Conservation (phyloP, 768 basidiomycete genomes). For the Hygrophoropsis aurantiaca region DNA sequence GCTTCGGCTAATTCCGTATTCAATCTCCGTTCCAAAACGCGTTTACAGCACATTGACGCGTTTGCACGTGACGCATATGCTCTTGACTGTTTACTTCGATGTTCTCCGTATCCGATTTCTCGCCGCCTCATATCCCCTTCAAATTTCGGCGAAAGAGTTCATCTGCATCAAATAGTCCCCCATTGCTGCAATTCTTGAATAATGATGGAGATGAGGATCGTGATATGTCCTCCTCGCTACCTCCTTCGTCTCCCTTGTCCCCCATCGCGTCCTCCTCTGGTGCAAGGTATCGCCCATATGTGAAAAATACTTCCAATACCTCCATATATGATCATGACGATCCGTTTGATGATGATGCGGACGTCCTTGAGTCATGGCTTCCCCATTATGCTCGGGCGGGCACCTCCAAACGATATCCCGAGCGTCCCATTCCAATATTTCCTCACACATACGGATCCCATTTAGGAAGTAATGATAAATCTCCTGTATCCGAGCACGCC, state of each 20-base stretch:
- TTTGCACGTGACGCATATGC: conserved; percentile 31
- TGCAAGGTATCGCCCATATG: conserved; percentile 7
- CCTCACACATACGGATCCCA: background rate
- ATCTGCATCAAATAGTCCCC: conserved; percentile 9
- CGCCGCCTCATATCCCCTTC: conserved; percentile 15
- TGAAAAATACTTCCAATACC: conserved; percentile 3
- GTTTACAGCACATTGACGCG: conserved; percentile 20
- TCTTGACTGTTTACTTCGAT: conserved; percentile 27
- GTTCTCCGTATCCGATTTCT: conserved; percentile 14
- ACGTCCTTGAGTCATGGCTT: conserved; percentile 3
- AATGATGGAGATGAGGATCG: background rate
- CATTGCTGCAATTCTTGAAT: conserved; percentile 3
- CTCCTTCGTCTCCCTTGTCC: conserved; percentile 17
- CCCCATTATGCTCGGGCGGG: conserved; percentile 1
- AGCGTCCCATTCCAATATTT: conserved; percentile 15
- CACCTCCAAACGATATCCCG: background rate
- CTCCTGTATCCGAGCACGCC: background rate
- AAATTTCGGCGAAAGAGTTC: conserved; percentile 23
- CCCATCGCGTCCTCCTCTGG: conserved; percentile 13
- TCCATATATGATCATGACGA: background rate
- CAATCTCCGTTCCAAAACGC: conserved; percentile 34
- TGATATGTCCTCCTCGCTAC: conserved; percentile 14
- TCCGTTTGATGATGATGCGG: background rate
- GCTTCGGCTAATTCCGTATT: conserved; percentile 7
- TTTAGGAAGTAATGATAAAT: background rate